Evolutionary conservation across 768 basidiomycete species (phyloP), one percentile per base, ranked within the genome.

Genomic region (Ephemerocybe angulata): DNA sequence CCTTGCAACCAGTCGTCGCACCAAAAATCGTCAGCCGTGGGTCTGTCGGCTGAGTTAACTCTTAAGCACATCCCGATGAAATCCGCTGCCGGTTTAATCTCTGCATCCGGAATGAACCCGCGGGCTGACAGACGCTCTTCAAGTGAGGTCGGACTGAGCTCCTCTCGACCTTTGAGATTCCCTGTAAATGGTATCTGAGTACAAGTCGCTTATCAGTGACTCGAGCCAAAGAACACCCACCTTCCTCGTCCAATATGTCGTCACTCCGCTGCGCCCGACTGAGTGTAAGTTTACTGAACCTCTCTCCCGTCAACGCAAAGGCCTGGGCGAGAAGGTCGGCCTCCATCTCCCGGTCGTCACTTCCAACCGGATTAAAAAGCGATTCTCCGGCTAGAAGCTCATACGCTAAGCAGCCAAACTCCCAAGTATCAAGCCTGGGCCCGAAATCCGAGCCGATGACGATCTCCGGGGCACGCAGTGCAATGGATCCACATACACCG

Each of bases 261-360:
- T 56, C 28, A 17, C 53, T 30, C 2, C 42, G 31, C 21, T 53
- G 13, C 21, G 58, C 43, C 27, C 42, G 57, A 12, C 52, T 54
- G 19, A 69, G 64, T 29, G 60, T 49, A 40, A 19, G 12, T n/a
- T 52, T 41, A 35, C 24, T 42, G 55, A 67, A 69, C 27, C 37
- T 22, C 52, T 69, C 55, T 8, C 64, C 67, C 1, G 67, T 69
- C 10, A 65, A 21, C 46, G 65, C 67, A 50, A 67, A 58, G 67
- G 70, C 68, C 43, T 63, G 64, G 3, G 65, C 64, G 21, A 68
- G 54, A 53, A 65, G 63, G 52, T 65, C 67, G 40, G 68, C 67
- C 53, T 68, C 66, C 27, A 43, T 15, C 22, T 27, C 27, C 59
- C 59, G 56, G 11, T 46, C 46, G 37, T 62, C 52, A 30, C 58